Base-by-base conservation (phyloP, 2,329 filamentous ascomycete genomes). In the Epicoccum sorghinum region DNA sequence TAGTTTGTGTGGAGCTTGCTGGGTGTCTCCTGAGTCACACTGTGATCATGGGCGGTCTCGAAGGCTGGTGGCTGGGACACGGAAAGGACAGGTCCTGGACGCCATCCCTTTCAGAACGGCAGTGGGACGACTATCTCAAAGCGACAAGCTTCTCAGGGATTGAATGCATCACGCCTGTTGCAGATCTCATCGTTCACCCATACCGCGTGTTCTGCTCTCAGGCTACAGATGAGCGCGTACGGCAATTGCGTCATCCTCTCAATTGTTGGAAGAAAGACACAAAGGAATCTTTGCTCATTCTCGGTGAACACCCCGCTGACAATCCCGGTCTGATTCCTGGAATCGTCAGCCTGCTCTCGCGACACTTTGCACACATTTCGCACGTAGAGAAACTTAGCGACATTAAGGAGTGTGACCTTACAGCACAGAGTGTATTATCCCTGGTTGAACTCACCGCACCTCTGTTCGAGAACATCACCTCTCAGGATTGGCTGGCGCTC, bases 21-120 rank as follows among this genome's bases (percentile, higher is more conserved):
- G 41, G 23, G n/a, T 22, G 14, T 35, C 23, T 22, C 12, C 30
- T 36, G 10, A 44, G 30, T 10, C 32, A 35, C 22, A 35, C 33
- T 8, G 7, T 38, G 4, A 39, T 47, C 29, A 36, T 18, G 32
- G 61, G 10, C 38, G 77, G n/a, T 50, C 58, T 30, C 73, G 66
- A 73, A 8, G 76, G 75, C 0, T 80, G 76, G 77, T 80, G 76
- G 76, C 43, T 69, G 2, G 60, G 58, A 4, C 24, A n/a, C 3
- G 51, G 52, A 4, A 3, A 68, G 46, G 39, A 48, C 61, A 25
- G 58, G 27, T 9, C 9, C 33, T 43, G 10, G 8, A 13, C 22
- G 6, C 59, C 61, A 4, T n/a, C 25, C 3, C 12, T 61, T 13
- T 27, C 22, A 4, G 4, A 8, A 3, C 8, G 35, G 6, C 14